Base-by-base conservation (phyloP, 129 eudicot species). In the Flaveria sonorensis region DNA sequence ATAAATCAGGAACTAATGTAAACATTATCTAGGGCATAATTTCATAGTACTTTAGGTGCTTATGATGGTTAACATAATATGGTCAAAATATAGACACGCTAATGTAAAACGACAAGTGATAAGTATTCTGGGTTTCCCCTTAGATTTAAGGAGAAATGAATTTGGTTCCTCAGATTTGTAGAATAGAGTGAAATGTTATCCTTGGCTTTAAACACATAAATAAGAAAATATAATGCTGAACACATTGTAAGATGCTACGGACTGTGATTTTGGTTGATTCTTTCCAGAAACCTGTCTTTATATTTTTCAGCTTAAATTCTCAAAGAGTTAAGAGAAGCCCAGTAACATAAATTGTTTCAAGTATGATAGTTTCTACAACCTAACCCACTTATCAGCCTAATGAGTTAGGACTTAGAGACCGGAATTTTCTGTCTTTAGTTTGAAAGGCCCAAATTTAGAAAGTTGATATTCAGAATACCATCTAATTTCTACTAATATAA, bases 21-120 rank as follows among this genome's bases (percentile, higher is more conserved):
- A 45, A 23, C 47, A 23, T 50, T 40, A 69, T 46, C 7, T 12
- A 46, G 30, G 28, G 57, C 42, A 69, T 69, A 69, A 21, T 46
- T 69, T 5, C 42, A 13, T 69, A 57, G 43, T 23, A 45, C 23
- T 43, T 69, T 20, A 14, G 23, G 30, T 69, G 51, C 6, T 16
- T 52, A 52, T 52, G 59, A 69, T 46, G 39, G 13, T 23, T 46
- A 68, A 32, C 39, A 32, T 32, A 32, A 45, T 68, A 68, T 68
- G 55, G 18, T 21, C 23, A 42, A 19, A 40, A 68, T 23, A 57
- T 57, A 69, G 74, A 12, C 14, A 69, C 39, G 1, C 23, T 69
- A 32, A 32, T 32, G 39, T 69, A 69, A 24, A 69, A 46, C 40
- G 8, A 32, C 12, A 46, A 46, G 56, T 39, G 20, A 43, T 43